Percentiles rank a stretch among this genome's conserved stretches.
Conservation (phyloP, 345 rosid species). For the Noccaea caerulescens region DNA sequence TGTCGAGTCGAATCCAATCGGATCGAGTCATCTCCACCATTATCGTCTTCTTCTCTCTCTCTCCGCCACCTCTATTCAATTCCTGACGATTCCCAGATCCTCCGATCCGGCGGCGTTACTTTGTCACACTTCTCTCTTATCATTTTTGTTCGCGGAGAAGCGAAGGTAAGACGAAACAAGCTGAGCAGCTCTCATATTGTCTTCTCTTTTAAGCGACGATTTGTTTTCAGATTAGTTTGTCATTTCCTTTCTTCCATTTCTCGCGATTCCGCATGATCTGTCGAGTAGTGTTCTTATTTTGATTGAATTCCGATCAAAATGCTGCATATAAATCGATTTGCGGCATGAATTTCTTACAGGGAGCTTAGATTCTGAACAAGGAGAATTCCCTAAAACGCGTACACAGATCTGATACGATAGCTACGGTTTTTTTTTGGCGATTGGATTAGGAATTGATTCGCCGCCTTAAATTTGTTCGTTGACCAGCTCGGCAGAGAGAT, state of each 20-base stretch:
- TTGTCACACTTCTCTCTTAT: slow-evolving; percentile 27
- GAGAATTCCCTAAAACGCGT: slow-evolving; percentile 7
- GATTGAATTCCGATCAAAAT: slow-evolving; percentile 32
- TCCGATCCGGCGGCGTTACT: slow-evolving; percentile 44
- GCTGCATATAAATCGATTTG: slow-evolving; percentile 22
- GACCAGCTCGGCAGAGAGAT: slow-evolving; percentile 32
- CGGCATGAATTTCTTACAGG: slow-evolving; percentile 15
- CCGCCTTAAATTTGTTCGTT: slow-evolving; percentile 25
- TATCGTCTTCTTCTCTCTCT: slow-evolving; percentile 36
- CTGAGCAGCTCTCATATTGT: slow-evolving; percentile 19
- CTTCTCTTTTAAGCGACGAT: slow-evolving; percentile 12
- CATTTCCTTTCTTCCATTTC: background rate
- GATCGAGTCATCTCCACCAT: slow-evolving; percentile 45
- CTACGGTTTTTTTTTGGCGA: slow-evolving; percentile 6
- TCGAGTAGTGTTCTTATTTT: slow-evolving; percentile 6
- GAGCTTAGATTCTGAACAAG: background rate
- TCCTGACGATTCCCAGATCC: slow-evolving; percentile 35
- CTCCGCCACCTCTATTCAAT: slow-evolving; percentile 31
- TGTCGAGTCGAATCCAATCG: slow-evolving; percentile 40
- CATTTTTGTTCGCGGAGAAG: background rate
- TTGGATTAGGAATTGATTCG: slow-evolving; percentile 16
- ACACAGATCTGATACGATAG: slow-evolving; percentile 36
- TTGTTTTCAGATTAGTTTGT: slow-evolving; percentile 34
- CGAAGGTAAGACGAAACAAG: slow-evolving; percentile 36
- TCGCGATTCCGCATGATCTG: slow-evolving; percentile 22